phyloP scores from a whole-genome alignment of 495 filamentous ascomycete genomes.

The Penicillium atrosanguineum region DNA sequence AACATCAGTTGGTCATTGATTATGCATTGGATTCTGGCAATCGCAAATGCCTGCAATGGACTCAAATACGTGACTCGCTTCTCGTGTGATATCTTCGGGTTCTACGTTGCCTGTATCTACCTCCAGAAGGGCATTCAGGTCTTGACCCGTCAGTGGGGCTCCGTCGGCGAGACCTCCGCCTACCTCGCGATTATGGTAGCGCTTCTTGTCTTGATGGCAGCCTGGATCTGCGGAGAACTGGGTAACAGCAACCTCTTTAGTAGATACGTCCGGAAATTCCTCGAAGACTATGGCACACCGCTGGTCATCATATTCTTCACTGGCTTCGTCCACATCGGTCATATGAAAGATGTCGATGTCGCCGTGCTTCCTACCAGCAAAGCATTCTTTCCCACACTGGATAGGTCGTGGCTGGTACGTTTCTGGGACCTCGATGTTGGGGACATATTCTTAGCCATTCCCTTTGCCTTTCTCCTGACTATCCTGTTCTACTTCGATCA shows the following conservation, averaged over 20 bases:
- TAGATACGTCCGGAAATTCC: constrained; percentile 68
- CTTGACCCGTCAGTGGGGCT: constrained; percentile 60
- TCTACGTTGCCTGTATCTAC: constrained; percentile 86
- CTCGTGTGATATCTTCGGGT: constrained; percentile 84
- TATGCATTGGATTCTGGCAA: constrained; percentile 76
- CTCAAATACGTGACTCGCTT: constrained; percentile 80
- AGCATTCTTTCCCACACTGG: constrained; percentile 78
- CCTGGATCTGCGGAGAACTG: constrained; percentile 67
- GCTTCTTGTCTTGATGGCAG: constrained; percentile 68
- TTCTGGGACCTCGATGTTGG: constrained; percentile 81
- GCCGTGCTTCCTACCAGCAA: constrained; percentile 66
- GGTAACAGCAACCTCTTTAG: constrained; percentile 69
- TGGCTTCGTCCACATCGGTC: constrained; percentile 81
- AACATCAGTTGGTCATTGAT: constrained; percentile 65
- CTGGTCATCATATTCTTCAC: constrained; percentile 85
- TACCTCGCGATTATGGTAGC: constrained; percentile 74
- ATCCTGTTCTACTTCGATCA: constrained; percentile 95
- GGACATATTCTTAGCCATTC: constrained; percentile 83
- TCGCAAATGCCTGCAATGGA: constrained; percentile 78
- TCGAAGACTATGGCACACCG: constrained; percentile 82
- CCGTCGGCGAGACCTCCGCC: constrained; percentile 56
- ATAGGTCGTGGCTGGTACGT: constrained; percentile 77
- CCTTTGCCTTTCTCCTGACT: constrained; percentile 82
- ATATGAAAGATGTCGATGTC: constrained; percentile 65
- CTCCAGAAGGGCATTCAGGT: constrained; percentile 83